Base-by-base conservation (phyloP, 192 early-diverging fungal genomes). In the Mortierella antarctica region DNA sequence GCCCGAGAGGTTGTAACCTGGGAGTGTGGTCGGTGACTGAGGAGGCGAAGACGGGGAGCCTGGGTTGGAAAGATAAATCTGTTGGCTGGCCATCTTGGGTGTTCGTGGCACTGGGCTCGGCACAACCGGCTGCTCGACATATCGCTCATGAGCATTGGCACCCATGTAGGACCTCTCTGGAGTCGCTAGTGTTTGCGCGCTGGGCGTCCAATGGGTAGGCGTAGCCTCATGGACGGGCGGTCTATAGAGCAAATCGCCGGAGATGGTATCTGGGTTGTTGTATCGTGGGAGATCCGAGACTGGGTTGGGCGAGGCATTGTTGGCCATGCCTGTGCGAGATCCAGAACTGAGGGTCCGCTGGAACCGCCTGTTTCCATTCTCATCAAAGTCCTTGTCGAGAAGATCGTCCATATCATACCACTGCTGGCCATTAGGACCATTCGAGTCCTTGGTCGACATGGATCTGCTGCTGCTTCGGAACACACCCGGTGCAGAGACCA, bases 321-420 rank as follows among this genome's bases (percentile, higher is more conserved):
- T 31, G 45, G 66, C 18, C 11, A 64, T 64, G 11, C 65, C 65
- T 9, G 55, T 51, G 0, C 40, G 67, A 3, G 67, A 77, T 10
- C 62, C 67, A 48, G 44, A 57, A 42, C 74, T 70, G 52, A 70
- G 17, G 21, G 44, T 44, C 21, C 74, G 53, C 17, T 78, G 67
- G 7, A 59, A 15, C 9, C 40, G 20, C 7, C 62, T 48, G 4
- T 69, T 23, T 6, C 68, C 51, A 0, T 64, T 51, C 12, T 64
- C 61, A 7, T 78, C 63, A 14, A 70, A 78, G 7, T 78, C 68
- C 57, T 70, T 78, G 60, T 70, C 74, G 13, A 78, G 21, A 20
- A 78, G 62, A 41, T 78, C 74, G 10, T 78, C 74, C 74, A 78
- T 78, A 56, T 78, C 74, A 14, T 78, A 78, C 74, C 74, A 78